Evolutionary conservation across 768 basidiomycete genomes (phyloP).

Genomic region (Botryobasidium botryosum): DNA sequence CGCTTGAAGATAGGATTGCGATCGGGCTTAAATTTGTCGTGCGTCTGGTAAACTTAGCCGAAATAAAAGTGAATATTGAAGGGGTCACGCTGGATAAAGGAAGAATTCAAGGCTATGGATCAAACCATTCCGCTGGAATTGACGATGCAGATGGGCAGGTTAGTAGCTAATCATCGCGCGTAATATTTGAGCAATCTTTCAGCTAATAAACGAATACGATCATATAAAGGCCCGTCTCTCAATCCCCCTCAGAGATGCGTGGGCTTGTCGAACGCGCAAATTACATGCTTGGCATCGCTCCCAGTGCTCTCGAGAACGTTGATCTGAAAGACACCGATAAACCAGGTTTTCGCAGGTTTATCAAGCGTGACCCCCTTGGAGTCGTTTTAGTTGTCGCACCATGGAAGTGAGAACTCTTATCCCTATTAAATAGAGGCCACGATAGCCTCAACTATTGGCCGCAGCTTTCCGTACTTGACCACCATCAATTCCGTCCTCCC

Average conservation of each 20-base stretch:
- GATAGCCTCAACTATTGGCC: neutral
- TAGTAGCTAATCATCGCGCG: slow-evolving; percentile 15
- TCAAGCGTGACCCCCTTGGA: slow-evolving; percentile 70
- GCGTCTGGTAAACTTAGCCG: slow-evolving; percentile 12
- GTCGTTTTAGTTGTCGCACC: slow-evolving; percentile 78
- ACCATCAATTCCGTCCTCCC: slow-evolving; percentile 87
- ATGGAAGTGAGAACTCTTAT: slow-evolving; percentile 55
- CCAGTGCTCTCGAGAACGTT: slow-evolving; percentile 54
- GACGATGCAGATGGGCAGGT: slow-evolving; percentile 87
- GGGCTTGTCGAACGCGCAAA: slow-evolving; percentile 68
- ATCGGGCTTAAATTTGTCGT: slow-evolving; percentile 60
- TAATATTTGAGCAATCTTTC: neutral
- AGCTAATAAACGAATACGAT: neutral
- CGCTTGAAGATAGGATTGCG: slow-evolving; percentile 45
- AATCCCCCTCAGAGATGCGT: slow-evolving; percentile 59
- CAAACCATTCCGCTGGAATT: slow-evolving; percentile 61
- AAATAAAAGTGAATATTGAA: neutral
- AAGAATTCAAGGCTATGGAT: slow-evolving; percentile 32
- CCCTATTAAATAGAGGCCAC: neutral
- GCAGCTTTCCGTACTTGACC: slow-evolving; percentile 76
- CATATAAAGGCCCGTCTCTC: slow-evolving; percentile 49
- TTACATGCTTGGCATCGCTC: slow-evolving; percentile 76
- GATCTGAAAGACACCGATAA: slow-evolving; percentile 58
- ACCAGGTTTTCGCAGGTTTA: slow-evolving; percentile 69
- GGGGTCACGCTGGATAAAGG: slow-evolving; percentile 18